phyloP scores from a whole-genome alignment of 306 rosid genomes.

The Quillaja saponaria region DNA sequence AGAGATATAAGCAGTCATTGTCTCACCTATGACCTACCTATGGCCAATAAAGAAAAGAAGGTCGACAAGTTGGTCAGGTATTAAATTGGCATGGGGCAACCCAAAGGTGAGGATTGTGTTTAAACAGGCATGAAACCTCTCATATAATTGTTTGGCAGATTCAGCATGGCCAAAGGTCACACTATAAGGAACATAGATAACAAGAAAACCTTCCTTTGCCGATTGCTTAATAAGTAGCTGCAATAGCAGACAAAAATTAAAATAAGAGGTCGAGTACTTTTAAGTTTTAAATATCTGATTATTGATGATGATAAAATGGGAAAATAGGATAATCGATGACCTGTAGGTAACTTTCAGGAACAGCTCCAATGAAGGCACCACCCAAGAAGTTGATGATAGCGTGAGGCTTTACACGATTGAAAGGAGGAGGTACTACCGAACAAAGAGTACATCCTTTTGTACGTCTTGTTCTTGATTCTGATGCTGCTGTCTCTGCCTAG shows the following conservation, averaged over 20 bases:
- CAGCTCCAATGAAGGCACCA: conserved; percentile 95
- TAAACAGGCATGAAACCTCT: conserved; percentile 71
- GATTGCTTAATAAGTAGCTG: conserved; percentile 68
- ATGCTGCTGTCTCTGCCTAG: conserved; percentile 32
- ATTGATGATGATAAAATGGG: conserved; percentile 18
- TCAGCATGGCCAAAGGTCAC: conserved; percentile 84
- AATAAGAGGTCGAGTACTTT: not conserved
- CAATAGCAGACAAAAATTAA: conserved; percentile 11
- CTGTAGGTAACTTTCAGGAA: conserved; percentile 90
- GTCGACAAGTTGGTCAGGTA: conserved; percentile 58
- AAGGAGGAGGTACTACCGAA: conserved; percentile 66
- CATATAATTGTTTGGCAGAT: conserved; percentile 78
- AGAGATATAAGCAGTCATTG: too few relatives aligned
- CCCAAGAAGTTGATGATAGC: conserved; percentile 91
- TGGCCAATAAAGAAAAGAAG: conserved; percentile 86
- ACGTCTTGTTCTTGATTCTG: conserved; percentile 35
- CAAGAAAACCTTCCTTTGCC: conserved; percentile 82
- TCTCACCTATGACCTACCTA: conserved; percentile 46
- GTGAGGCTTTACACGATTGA: conserved; percentile 55
- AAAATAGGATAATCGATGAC: conserved; percentile 24
- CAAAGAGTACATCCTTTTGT: conserved; percentile 60
- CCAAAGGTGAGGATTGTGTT: conserved; percentile 62
- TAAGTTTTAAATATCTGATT: not conserved
- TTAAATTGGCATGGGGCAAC: conserved; percentile 61
- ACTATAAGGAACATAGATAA: conserved; percentile 79